Base-by-base conservation (phyloP, 805 yeast species). In the Teunomyces atbi region DNA sequence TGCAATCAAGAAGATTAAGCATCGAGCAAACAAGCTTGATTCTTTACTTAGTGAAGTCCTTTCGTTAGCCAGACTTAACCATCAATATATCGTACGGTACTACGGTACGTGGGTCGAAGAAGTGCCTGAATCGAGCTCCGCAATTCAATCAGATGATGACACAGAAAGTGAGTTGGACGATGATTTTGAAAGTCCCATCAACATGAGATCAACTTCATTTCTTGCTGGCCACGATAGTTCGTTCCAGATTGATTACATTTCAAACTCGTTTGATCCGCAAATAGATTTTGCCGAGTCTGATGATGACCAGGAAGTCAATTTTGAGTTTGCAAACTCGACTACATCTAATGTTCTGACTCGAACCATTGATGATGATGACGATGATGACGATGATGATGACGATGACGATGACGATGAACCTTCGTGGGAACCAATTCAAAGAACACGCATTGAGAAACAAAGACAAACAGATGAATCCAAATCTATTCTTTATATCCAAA, bases 61-160 rank as follows among this genome's bases (percentile, higher is more conserved):
- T 79, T 77, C 96, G 8, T 75, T 94, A 54, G 96, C 98, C 2
- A 76, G 98, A 49, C 73, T 94, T 44, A 92, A 91, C 56, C 97
- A 94, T 60, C 97, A 91, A 61, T 92, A 89, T 62, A 97, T 94
- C 34, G 99, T 94, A 3, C 72, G 99, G 46, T 94, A 94, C 65
- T 94, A 88, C 66, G 96, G 97, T 3, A 96, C 97, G 0, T 94
- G 99, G 99, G 78, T 92, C 4, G 97, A 91, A 60, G 95, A 89
- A 45, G 84, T 83, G 23, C 56, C 60, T 20, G 54, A 57, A 1
- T 60, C 18, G 6, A 54, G 53, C 10, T 58, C 58, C 1, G 66
- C 60, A 4, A 37, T 44, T 35, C 44, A 39, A 15, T 41, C 46
- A 21, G 54, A 44, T 12, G 42, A 45, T 23, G 44, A 39, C 5